Base-by-base conservation (phyloP, 768 basidiomycete genomes). In the Leccinum ochraceum region DNA sequence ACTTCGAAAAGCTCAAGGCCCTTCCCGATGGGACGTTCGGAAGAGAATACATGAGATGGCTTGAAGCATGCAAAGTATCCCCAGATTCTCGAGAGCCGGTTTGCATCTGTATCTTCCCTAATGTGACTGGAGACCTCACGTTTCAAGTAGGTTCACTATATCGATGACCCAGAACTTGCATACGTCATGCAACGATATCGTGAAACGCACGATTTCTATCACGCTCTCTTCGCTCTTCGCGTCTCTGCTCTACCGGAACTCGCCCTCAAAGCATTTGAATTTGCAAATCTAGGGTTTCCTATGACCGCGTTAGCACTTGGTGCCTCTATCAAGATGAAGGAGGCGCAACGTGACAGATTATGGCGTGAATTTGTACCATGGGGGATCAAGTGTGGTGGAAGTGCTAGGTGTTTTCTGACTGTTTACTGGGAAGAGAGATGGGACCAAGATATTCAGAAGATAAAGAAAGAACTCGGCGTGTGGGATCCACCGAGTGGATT, bases 101-200 rank as follows among this genome's bases (percentile, higher is more conserved):
- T 60, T 62, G 86, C 67, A 30, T 46, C 32, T 39, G 24, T 57
- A n/a, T 34, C 13, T 11, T 30, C 10, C 16, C 54, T 48, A 16
- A 58, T 17, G 4, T 37, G 37, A 17, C 17, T 4, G 24, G 28
- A n/a, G 24, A 32, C 34, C 49, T 61, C 57, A 61, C 28, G 39
- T 10, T 22, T 9, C 34, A 8, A 59, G 10, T 68, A 98, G 95
- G 95, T 97, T 6, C 92, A 89, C 65, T 98, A 98, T 69, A 89
- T 98, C 59, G 85, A 90, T 69, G 94, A 98, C 69, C 94, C 95
- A 2, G 95, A 97, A 69, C 84, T 97, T 11, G 97, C 97, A 26
- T 98, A 97, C 74, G 92, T 98, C 58, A 94, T 99, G 90, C 93
- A 95, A 66, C 89, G 96, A 54, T 99, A 98, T 74, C 89, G 96